A percentile compares a stretch with the other conserved stretches of the same genome.
These are phyloP conservation scores for Brettanomyces custersianus DNA, from an alignment of 805 yeast genomes.

Conservation along the genomic window DNA sequence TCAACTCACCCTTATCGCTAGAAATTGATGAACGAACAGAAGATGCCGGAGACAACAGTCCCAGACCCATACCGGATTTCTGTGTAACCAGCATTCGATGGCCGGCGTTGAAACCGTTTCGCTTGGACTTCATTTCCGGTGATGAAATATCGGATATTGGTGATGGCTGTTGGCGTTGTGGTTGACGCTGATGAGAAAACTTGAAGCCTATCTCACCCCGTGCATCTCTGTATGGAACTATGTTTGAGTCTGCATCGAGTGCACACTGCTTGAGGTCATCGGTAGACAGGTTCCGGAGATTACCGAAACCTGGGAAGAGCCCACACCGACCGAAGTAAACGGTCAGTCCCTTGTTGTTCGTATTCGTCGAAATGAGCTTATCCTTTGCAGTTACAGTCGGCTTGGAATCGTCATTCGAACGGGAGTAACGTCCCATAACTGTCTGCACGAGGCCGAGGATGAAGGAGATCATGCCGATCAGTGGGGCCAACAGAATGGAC, in stretches of 20 bases:
- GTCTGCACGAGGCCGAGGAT: no score
- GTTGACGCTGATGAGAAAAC: constrained; percentile 30
- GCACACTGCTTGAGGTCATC: constrained; percentile 30
- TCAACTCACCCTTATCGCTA: constrained; percentile 3
- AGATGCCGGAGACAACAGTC: constrained; percentile 26
- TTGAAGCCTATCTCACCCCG: constrained; percentile 51
- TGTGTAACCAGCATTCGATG: not conserved
- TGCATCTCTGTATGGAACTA: constrained; percentile 34
- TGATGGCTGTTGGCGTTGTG: constrained; percentile 16
- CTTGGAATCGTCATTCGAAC: no score
- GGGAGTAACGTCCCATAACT: no score
- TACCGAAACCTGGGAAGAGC: constrained; percentile 2
- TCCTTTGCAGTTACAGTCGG: no score
- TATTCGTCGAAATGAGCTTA: not conserved
- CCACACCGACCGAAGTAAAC: not conserved
- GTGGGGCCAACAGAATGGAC: no score
- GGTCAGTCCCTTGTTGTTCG: not conserved
- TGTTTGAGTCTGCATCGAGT: constrained; percentile 33
- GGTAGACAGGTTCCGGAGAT: constrained; percentile 12
- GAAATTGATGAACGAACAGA: constrained; percentile 21
- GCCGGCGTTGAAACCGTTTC: not conserved
- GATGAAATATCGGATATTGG: constrained; percentile 20
- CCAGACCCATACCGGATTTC: constrained; percentile 6
- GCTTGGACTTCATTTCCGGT: constrained; percentile 5
- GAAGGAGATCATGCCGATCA: no score